Percentiles rank a stretch among this genome's conserved stretches.
phyloP scores from a whole-genome alignment of 768 basidiomycete genomes.

The Leccinellum albellum region DNA sequence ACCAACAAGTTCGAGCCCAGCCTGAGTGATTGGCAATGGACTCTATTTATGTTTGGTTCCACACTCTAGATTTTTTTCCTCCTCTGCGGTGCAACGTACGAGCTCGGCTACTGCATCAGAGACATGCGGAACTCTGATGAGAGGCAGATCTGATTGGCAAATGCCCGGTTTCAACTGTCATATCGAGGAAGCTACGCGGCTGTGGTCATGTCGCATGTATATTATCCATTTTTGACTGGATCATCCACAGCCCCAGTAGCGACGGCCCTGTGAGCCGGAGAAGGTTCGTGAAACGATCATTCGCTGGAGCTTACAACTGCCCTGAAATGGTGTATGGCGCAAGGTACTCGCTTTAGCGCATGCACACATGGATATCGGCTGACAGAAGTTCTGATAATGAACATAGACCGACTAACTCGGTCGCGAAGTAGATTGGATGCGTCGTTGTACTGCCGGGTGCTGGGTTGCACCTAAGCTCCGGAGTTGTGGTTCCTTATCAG shows the following conservation, averaged over 20 bases:
- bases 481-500: neutral
- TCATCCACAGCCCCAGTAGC: neutral
- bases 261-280: neutral
- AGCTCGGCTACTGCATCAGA: neutral
- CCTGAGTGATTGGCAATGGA: no score
- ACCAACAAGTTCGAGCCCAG: neutral
- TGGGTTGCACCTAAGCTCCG: neutral
- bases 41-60: no score
- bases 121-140: neutral
- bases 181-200: neutral
- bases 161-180: neutral
- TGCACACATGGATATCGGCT: neutral
- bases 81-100: neutral
- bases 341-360: neutral
- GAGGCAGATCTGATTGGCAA: neutral
- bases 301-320: neutral
- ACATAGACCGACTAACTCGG: neutral
- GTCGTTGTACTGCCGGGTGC: neutral
- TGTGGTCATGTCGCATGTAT: neutral
- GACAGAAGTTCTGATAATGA: neutral
- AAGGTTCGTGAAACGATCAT: neutral
- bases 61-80: neutral
- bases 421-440: neutral
- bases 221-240: neutral
- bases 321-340: neutral